Conservation (phyloP, 768 basidiomycete species). For the Pulveroboletus sp. region DNA sequence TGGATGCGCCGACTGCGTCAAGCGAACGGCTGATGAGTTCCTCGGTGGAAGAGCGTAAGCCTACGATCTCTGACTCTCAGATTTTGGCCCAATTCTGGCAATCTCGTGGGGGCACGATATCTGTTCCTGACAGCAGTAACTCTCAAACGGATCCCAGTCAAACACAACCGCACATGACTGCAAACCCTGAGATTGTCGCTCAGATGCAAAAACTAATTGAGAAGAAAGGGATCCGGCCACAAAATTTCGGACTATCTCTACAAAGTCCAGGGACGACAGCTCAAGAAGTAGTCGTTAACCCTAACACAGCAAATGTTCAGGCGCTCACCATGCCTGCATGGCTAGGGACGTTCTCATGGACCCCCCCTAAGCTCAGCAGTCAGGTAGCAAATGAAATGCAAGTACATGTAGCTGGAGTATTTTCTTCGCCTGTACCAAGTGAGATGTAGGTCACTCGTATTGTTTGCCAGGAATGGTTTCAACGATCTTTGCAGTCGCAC, state of each 20-base stretch:
- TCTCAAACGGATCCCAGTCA: slow-evolving; percentile 17
- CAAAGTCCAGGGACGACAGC: slow-evolving; percentile 16
- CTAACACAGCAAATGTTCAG: slow-evolving; percentile 1
- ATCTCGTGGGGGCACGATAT: slow-evolving; percentile 19
- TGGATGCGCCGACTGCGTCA: slow-evolving; percentile 1
- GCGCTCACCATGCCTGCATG: slow-evolving; percentile 29
- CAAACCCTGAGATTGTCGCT: slow-evolving; percentile 22
- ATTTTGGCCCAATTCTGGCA: slow-evolving; percentile 27
- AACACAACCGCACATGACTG: neutral
- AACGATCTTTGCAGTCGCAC: slow-evolving; percentile 36
- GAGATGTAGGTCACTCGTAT: slow-evolving; percentile 32
- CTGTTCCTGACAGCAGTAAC: neutral
- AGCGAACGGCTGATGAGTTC: slow-evolving; percentile 5
- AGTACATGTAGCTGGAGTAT: slow-evolving; percentile 31
- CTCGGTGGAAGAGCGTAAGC: slow-evolving; percentile 20
- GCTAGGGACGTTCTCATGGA: slow-evolving; percentile 47
- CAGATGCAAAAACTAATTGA: slow-evolving; percentile 51
- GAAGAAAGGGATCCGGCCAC: slow-evolving; percentile 35
- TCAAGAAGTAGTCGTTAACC: slow-evolving; percentile 7
- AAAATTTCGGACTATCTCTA: slow-evolving; percentile 10
- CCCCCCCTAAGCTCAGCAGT: slow-evolving; percentile 27
- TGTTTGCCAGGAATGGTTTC: neutral
- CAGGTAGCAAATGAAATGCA: slow-evolving; percentile 38
- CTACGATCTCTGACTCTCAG: slow-evolving; percentile 20
- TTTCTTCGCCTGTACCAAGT: slow-evolving; percentile 17